Percentiles rank a stretch among this genome's conserved stretches.
phyloP scores from a whole-genome alignment of 2,329 filamentous ascomycete genomes.

The Paraphoma sp. region DNA sequence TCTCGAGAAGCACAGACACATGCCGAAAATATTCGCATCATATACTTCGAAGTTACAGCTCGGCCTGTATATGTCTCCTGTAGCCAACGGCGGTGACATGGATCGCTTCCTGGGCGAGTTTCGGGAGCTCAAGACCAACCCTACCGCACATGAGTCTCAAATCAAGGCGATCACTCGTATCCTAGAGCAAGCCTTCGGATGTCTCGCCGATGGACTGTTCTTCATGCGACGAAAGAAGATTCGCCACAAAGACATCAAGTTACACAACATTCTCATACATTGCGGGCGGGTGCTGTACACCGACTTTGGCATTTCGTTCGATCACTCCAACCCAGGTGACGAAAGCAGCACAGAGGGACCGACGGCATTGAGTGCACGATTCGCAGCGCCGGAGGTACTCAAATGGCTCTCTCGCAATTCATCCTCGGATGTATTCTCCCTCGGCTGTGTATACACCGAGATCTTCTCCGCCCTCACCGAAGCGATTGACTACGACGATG shows the following conservation, averaged over 20 bases:
- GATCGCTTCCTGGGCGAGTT: slow-evolving; percentile 9
- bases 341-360: slow-evolving; percentile 13
- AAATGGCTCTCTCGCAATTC: slow-evolving; percentile 10
- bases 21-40: neutral
- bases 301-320: slow-evolving; percentile 18
- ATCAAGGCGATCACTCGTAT: neutral
- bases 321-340: slow-evolving; percentile 11
- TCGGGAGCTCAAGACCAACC: too few species aligned
- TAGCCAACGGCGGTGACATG: slow-evolving; percentile 26
- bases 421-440: slow-evolving; percentile 20
- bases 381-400: slow-evolving; percentile 21
- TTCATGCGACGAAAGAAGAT: slow-evolving; percentile 14
- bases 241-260: slow-evolving; percentile 15
- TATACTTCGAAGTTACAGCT: slow-evolving; percentile 8
- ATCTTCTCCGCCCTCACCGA: slow-evolving; percentile 5
- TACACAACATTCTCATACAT: slow-evolving; percentile 20
- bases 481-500: neutral
- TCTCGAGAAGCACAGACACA: neutral
- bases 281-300: slow-evolving; percentile 13
- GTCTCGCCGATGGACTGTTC: slow-evolving; percentile 13
- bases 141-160: neutral
- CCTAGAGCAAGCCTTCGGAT: slow-evolving; percentile 12
- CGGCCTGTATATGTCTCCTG: slow-evolving; percentile 18
- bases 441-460: slow-evolving; percentile 26
- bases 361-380: slow-evolving; percentile 7